A percentile compares a stretch with the other conserved stretches of the same genome.
Evolutionary conservation across 2,329 filamentous ascomycete species (phyloP).

Genomic region (Emydomyces testavorans): DNA sequence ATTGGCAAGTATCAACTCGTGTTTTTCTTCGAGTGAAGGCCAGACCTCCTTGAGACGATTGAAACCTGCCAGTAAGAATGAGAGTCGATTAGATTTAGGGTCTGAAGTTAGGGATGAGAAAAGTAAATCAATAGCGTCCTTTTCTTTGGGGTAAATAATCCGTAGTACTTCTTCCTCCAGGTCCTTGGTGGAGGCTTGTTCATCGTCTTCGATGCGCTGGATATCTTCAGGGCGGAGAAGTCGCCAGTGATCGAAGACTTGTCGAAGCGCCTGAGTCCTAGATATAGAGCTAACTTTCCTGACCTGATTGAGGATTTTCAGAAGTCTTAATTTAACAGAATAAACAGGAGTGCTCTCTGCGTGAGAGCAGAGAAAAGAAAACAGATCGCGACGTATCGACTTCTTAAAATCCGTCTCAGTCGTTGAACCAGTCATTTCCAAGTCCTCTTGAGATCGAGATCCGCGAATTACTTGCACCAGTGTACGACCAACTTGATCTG

Average conservation of each 20-base stretch:
- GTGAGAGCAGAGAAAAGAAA: conserved; percentile 65
- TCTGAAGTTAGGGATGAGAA: conserved; percentile 40
- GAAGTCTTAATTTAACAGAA: conserved; percentile 56
- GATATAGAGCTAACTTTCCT: conserved; percentile 59
- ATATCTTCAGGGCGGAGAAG: conserved; percentile 44
- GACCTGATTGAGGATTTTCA: conserved; percentile 62
- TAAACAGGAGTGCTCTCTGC: conserved; percentile 56
- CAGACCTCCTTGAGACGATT: conserved; percentile 60
- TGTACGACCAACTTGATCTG: conserved; percentile 54
- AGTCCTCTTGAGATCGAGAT: conserved; percentile 17
- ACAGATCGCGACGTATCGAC: conserved; percentile 51
- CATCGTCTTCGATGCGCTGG: conserved; percentile 38
- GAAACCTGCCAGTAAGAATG: conserved; percentile 56
- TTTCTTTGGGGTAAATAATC: conserved; percentile 45
- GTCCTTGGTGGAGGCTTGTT: conserved; percentile 39
- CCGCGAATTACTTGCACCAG: conserved; percentile 52
- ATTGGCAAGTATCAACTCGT: conserved; percentile 28
- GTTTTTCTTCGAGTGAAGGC: conserved; percentile 38
- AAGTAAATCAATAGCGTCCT: conserved; percentile 46
- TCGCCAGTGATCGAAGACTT: conserved; percentile 60
- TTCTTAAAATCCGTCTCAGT: conserved; percentile 47
- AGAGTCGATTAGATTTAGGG: conserved; percentile 35
- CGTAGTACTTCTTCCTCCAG: conserved; percentile 44
- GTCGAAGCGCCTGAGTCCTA: conserved; percentile 65
- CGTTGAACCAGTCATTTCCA: conserved; percentile 31